phyloP scores from a whole-genome alignment of 176 grass and related monocot genomes.

The Puya raimondii region DNA sequence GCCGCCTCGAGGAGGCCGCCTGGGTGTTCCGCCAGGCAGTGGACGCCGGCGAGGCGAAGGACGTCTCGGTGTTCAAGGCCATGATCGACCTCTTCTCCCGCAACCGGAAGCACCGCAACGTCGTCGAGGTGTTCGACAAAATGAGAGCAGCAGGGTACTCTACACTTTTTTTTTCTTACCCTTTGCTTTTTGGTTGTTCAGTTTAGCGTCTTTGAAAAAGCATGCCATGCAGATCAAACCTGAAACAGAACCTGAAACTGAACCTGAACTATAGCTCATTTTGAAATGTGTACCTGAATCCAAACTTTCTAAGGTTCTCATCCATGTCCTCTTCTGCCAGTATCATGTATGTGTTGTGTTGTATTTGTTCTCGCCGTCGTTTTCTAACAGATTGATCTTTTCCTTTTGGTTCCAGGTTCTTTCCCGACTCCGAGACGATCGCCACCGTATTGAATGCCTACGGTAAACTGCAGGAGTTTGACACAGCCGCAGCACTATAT shows the following conservation, averaged over 20 bases:
- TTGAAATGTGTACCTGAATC: too few relatives aligned
- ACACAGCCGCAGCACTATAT: slow-evolving; percentile 47
- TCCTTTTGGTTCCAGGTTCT: neutral
- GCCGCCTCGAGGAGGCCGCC: slow-evolving; percentile 75
- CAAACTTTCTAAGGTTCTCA: too few relatives aligned
- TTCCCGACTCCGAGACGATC: slow-evolving; percentile 77
- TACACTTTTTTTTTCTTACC: too few relatives aligned
- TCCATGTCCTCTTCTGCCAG: too few relatives aligned
- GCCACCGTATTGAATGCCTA: slow-evolving; percentile 76
- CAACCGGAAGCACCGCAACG: slow-evolving; percentile 57
- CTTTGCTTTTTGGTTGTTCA: too few relatives aligned
- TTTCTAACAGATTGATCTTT: too few relatives aligned
- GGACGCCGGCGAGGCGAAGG: slow-evolving; percentile 40
- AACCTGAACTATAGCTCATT: too few relatives aligned
- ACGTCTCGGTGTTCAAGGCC: slow-evolving; percentile 46
- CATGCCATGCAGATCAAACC: too few relatives aligned
- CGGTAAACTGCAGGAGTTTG: slow-evolving; percentile 71
- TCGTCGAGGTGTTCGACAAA: slow-evolving; percentile 69
- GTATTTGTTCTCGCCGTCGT: too few relatives aligned
- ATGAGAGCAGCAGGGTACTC: slow-evolving; percentile 44
- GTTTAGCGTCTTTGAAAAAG: too few relatives aligned
- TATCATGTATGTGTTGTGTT: too few relatives aligned
- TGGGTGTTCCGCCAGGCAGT: slow-evolving; percentile 72
- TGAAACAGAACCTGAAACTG: too few relatives aligned
- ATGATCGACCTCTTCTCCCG: slow-evolving; percentile 67